A percentile compares a stretch with the other conserved stretches of the same genome.
These are phyloP conservation scores for Stagonosporopsis chrysanthemi DNA, from an alignment of 2,329 filamentous ascomycete genomes.

Conservation along the genomic window DNA sequence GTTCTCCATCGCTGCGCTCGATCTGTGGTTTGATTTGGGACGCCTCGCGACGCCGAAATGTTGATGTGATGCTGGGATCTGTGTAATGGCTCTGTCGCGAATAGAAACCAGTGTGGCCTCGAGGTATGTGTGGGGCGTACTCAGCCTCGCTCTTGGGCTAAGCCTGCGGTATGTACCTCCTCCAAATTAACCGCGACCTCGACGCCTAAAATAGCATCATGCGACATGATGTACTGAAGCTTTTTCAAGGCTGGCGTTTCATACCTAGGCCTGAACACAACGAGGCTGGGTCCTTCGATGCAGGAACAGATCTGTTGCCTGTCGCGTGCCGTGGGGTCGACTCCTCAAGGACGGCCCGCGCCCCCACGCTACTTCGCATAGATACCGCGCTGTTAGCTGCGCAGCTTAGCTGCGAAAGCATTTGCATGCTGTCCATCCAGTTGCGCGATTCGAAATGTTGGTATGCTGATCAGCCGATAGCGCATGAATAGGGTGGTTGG, in stretches of 20 bases:
- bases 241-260: background rate
- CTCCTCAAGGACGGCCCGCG: too few species aligned
- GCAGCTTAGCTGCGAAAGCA: background rate
- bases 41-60: constrained; percentile 2
- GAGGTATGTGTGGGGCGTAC: constrained; percentile 16
- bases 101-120: constrained; percentile 13
- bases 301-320: constrained; percentile 4
- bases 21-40: constrained; percentile 5
- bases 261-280: background rate
- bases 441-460: background rate
- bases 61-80: constrained; percentile 4
- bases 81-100: constrained; percentile 9
- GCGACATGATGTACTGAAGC: constrained; percentile 1
- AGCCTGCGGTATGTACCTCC: constrained; percentile 15
- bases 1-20: background rate
- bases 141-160: constrained; percentile 14
- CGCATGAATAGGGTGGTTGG: background rate
- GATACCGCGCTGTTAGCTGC: background rate
- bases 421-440: background rate
- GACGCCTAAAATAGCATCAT: constrained; percentile 17
- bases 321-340: background rate
- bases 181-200: background rate
- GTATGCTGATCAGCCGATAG: background rate
- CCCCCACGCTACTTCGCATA: background rate
- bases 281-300: background rate